Base-by-base conservation (phyloP, 129 eudicot species). In the Flaveria robusta region DNA sequence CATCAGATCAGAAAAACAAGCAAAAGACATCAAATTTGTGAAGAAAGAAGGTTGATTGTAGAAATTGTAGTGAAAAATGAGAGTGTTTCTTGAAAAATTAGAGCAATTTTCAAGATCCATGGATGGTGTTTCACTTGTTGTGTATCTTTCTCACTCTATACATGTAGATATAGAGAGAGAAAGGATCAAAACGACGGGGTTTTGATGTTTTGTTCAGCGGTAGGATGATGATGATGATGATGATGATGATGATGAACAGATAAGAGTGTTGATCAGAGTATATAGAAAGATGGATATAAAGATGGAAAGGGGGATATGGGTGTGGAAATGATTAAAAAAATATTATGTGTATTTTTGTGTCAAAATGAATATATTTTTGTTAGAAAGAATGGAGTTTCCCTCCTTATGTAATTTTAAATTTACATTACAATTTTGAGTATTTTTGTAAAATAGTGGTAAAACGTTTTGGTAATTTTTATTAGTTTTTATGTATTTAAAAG, bases 61-160 rank as follows among this genome's bases (percentile, higher is more conserved):
- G 39, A 6, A 81, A 55, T 29, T 66, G 81, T 64, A 47, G 79
- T 42, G 82, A 71, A 78, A 83, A 79, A 73, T 81, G 82, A 82
- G 69, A 59, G 73, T 75, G 68, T 78, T 78, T 70, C 64, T 79
- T 79, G 56, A 18, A 49, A 19, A 16, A 14, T 79, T 47, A 78
- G 43, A 60, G 59, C 66, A 45, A 52, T 63, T 71, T 24, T 56
- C 82, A 80, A 84, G 80, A 83, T 83, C 87, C 87, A 88, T 79
- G 68, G 78, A 79, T 72, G 74, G 49, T 62, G 47, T 52, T 43
- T 58, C 22, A 24, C 47, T 23, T 20, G n/a, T 74, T 66, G 23
- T 79, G 22, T 49, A 63, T 15, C 74, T 73, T 73, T 80, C 79
- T 80, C 83, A 73, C 83, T 80, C 79, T 80, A 80, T 51, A 58